phyloP scores from a whole-genome alignment of 2,329 filamentous ascomycete genomes.

The Stachybotrys echinatus region DNA sequence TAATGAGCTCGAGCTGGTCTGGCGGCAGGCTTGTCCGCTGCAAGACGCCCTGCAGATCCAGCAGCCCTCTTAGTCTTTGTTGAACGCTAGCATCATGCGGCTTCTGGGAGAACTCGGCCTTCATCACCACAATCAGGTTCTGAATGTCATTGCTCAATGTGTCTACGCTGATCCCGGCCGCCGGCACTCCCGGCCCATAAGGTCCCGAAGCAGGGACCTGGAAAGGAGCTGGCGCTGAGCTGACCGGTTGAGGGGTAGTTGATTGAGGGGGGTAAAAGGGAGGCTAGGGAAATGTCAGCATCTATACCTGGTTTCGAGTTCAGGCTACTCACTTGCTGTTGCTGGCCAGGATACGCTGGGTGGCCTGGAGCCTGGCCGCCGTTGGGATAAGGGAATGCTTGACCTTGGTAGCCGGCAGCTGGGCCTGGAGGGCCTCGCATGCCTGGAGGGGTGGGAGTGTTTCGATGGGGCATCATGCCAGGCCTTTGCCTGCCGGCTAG shows the following conservation, averaged over 20 bases:
- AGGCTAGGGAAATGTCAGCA: slow-evolving; percentile 10
- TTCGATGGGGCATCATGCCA: slow-evolving; percentile 53
- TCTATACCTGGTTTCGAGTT: neutral
- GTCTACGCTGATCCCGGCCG: slow-evolving; percentile 55
- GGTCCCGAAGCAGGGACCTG: slow-evolving; percentile 34
- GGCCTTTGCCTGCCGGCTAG: slow-evolving; percentile 44
- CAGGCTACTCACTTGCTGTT: slow-evolving; percentile 21
- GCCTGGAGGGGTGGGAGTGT: slow-evolving; percentile 69
- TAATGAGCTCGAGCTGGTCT: slow-evolving; percentile 79
- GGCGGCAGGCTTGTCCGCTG: slow-evolving; percentile 72
- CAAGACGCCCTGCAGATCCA: slow-evolving; percentile 72
- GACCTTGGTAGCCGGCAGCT: slow-evolving; percentile 17
- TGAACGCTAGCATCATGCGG: slow-evolving; percentile 72
- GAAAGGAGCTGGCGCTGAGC: slow-evolving; percentile 30
- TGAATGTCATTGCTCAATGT: slow-evolving; percentile 79
- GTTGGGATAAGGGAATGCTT: slow-evolving; percentile 22
- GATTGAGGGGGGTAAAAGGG: slow-evolving; percentile 27
- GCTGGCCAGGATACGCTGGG: slow-evolving; percentile 12
- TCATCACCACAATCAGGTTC: slow-evolving; percentile 67
- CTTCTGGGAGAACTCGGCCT: slow-evolving; percentile 68
- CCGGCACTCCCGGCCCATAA: slow-evolving; percentile 22
- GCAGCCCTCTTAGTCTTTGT: slow-evolving; percentile 74
- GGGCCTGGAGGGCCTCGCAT: slow-evolving; percentile 21
- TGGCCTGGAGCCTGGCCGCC: slow-evolving; percentile 18
- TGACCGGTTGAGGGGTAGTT: slow-evolving; percentile 32